phyloP scores from a whole-genome alignment of 164 flowering plant genomes.

The Nelumbo lutea region DNA sequence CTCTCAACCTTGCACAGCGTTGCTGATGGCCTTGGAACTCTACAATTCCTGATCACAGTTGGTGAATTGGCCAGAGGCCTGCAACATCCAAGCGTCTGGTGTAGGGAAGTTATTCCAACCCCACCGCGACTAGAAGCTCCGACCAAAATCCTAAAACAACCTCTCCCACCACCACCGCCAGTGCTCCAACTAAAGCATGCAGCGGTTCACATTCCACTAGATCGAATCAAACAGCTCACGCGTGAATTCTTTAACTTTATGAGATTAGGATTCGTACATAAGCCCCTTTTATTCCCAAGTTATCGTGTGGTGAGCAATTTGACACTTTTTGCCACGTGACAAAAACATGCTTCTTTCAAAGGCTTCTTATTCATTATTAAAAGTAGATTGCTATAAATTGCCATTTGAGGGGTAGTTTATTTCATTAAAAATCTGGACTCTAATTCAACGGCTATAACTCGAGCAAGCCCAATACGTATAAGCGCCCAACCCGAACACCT shows the following conservation, averaged over 20 bases:
- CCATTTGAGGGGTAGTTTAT: too few species aligned
- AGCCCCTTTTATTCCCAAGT: too few species aligned
- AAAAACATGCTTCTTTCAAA: too few species aligned
- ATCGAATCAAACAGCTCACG: constrained; percentile 37
- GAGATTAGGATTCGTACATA: too few species aligned
- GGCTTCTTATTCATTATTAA: too few species aligned
- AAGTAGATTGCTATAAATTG: too few species aligned
- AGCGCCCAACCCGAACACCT: too few species aligned
- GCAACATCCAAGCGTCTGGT: constrained; percentile 34
- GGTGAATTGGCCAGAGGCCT: constrained; percentile 57
- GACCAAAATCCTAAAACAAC: neutral
- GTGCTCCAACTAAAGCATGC: constrained; percentile 34
- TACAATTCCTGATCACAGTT: constrained; percentile 56
- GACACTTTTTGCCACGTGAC: too few species aligned
- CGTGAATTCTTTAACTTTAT: neutral
- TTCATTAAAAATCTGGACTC: too few species aligned
- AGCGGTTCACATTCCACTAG: constrained; percentile 39
- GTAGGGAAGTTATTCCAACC: constrained; percentile 36
- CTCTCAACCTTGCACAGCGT: constrained; percentile 54
- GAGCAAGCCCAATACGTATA: too few species aligned
- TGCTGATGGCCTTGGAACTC: constrained; percentile 70
- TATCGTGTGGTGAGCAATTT: too few species aligned
- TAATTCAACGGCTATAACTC: too few species aligned
- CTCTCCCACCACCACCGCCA: constrained; percentile 19
- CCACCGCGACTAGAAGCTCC: constrained; percentile 5